Percentiles rank a stretch among this genome's conserved stretches.
phyloP scores from a whole-genome alignment of 371 early-diverging fungal species.

The Rhizopus delemar region DNA sequence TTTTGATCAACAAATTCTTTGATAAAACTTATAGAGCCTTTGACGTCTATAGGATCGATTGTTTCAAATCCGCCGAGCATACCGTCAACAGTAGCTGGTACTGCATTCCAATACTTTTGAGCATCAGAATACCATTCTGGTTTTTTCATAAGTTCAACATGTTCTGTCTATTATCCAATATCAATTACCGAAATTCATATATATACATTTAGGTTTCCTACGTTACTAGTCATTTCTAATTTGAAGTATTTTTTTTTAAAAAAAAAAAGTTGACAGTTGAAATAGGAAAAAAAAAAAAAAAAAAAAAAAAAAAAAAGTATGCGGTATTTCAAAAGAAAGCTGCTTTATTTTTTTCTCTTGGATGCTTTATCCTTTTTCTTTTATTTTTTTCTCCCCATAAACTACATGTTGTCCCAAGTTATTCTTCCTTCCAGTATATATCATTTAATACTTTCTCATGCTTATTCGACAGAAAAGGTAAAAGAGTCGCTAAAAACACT shows the following conservation, averaged over 20 bases:
- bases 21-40: constrained; percentile 71
- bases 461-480: constrained; percentile 62
- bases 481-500: background rate
- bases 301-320: constrained; percentile 1
- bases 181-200: background rate
- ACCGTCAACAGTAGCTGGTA: constrained; percentile 78
- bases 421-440: constrained; percentile 50
- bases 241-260: background rate
- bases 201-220: background rate
- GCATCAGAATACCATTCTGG: constrained; percentile 85
- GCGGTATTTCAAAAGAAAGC: background rate
- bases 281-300: constrained; percentile 2
- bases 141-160: constrained; percentile 27
- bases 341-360: constrained; percentile 1
- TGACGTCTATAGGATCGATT: constrained; percentile 74
- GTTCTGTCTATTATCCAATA: constrained; percentile 4
- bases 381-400: constrained; percentile 13
- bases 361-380: constrained; percentile 23
- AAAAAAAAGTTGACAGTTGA: background rate
- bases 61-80: constrained; percentile 87
- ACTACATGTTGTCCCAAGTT: constrained; percentile 37
- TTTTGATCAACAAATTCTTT: constrained; percentile 54
- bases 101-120: constrained; percentile 80
- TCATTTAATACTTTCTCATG: constrained; percentile 56
- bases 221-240: background rate